phyloP scores from a whole-genome alignment of 139 green algal species.

The Parachlorella kessleri region DNA sequence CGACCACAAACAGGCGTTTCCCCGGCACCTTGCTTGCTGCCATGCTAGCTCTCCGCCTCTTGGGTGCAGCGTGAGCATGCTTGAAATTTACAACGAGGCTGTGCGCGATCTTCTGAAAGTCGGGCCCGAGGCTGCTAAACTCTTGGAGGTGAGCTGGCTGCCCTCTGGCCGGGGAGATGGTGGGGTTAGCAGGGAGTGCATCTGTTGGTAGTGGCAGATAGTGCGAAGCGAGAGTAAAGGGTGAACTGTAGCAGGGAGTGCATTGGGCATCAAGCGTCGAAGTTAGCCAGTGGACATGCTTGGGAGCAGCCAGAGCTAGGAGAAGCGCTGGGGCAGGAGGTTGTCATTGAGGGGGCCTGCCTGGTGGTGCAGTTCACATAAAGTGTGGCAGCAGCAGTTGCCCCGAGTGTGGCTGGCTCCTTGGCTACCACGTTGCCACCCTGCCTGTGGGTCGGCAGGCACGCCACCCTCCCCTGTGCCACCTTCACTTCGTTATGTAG shows the following conservation, averaged over 20 bases:
- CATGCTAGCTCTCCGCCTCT: not conserved
- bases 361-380: not conserved
- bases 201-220: not conserved
- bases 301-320: no score
- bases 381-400: not conserved
- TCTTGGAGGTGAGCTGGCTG: slow-evolving; percentile 11
- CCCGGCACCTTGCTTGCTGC: no score
- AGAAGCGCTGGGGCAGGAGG: not conserved
- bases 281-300: no score
- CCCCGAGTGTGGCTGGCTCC: no score
- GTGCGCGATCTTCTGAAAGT: slow-evolving; percentile 65
- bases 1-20: no score
- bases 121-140: slow-evolving; percentile 12
- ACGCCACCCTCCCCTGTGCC: no score
- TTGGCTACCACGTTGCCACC: no score
- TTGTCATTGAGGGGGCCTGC: not conserved
- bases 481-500: no score
- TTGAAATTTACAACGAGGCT: slow-evolving; percentile 79
- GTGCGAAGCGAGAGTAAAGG: no score
- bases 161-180: no score
- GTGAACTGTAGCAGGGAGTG: no score
- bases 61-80: slow-evolving; percentile 39
- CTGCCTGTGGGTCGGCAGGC: not conserved
- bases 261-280: no score
- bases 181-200: not conserved